Evolutionary conservation across 495 filamentous ascomycete genomes (phyloP).

Genomic region (Penicillium antarcticum): DNA sequence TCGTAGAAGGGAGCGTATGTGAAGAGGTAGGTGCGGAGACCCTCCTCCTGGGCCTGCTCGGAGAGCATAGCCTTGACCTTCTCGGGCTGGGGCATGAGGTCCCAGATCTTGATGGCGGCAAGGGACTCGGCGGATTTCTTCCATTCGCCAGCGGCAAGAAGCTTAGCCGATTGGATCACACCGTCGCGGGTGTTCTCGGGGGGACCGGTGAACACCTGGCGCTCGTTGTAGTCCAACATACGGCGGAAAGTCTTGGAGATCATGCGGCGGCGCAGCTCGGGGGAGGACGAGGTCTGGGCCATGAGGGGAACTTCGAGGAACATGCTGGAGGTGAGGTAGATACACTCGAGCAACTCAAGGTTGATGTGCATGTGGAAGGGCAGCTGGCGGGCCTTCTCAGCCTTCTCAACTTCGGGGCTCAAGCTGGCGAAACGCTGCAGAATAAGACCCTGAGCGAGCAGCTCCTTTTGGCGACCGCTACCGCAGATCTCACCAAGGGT

Average conservation of each 20-base stretch:
- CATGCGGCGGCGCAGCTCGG: slow-evolving; percentile 94
- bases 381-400: slow-evolving; percentile 89
- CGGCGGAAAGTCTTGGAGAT: slow-evolving; percentile 99
- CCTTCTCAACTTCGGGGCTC: slow-evolving; percentile 90
- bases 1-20: slow-evolving; percentile 99
- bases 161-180: slow-evolving; percentile 98
- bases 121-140: slow-evolving; percentile 92
- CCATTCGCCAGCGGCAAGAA: slow-evolving; percentile 95
- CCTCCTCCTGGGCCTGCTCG: slow-evolving; percentile 97
- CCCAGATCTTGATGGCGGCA: slow-evolving; percentile 98
- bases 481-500: slow-evolving; percentile 97
- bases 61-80: slow-evolving; percentile 96
- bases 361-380: slow-evolving; percentile 99
- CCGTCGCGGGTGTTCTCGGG: slow-evolving; percentile 98
- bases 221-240: slow-evolving; percentile 98
- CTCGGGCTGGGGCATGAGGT: slow-evolving; percentile 80
- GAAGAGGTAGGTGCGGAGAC: slow-evolving; percentile 96
- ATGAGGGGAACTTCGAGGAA: slow-evolving; percentile 96
- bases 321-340: slow-evolving; percentile 98
- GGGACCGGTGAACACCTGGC: slow-evolving; percentile 97
- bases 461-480: slow-evolving; percentile 93
- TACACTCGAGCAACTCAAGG: slow-evolving; percentile 94
- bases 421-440: slow-evolving; percentile 94
- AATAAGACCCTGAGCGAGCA: slow-evolving; percentile 95
- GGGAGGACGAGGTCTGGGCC: slow-evolving; percentile 91